These are phyloP conservation scores for Grifola frondosa DNA, from an alignment of 1,284 basidiomycete genomes.

Conservation along the genomic window DNA sequence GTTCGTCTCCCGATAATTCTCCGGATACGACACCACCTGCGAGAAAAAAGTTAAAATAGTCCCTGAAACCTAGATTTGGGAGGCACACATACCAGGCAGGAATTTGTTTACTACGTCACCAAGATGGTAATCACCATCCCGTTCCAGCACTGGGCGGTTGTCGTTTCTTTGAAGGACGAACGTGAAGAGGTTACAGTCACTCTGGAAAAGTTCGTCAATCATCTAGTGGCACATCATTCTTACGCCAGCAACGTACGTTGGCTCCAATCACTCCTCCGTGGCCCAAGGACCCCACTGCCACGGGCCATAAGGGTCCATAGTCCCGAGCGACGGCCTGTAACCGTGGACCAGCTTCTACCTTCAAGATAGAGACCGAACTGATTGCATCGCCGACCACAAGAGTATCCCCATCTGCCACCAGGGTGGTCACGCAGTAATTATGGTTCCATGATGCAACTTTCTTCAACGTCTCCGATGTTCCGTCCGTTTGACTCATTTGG, in stretches of 20 bases:
- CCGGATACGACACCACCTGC: constrained; percentile 20
- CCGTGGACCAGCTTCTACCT: constrained; percentile 42
- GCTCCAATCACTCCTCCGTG: constrained; percentile 66
- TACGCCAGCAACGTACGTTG: constrained; percentile 54
- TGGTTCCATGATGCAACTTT: constrained; percentile 69
- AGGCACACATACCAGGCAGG: constrained; percentile 48
- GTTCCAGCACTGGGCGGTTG: constrained; percentile 47
- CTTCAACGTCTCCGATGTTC: constrained; percentile 32
- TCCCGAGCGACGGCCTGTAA: constrained; percentile 72
- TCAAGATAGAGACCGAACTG: constrained; percentile 76
- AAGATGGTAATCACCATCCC: constrained; percentile 63
- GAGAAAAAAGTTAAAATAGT: background rate
- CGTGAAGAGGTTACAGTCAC: constrained; percentile 75
- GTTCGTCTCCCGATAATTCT: constrained; percentile 17
- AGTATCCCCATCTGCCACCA: constrained; percentile 50
- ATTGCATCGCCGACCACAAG: constrained; percentile 79
- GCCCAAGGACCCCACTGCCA: constrained; percentile 55
- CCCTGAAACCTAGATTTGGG: background rate
- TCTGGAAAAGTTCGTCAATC: constrained; percentile 38
- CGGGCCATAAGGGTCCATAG: constrained; percentile 74
- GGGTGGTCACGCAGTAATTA: constrained; percentile 74
- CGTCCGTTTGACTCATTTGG: constrained; percentile 13
- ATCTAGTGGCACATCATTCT: background rate
- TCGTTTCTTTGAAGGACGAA: constrained; percentile 51
- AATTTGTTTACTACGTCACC: constrained; percentile 75